Base-by-base conservation (phyloP, 208 protist species). In the Crithidia sp. region DNA sequence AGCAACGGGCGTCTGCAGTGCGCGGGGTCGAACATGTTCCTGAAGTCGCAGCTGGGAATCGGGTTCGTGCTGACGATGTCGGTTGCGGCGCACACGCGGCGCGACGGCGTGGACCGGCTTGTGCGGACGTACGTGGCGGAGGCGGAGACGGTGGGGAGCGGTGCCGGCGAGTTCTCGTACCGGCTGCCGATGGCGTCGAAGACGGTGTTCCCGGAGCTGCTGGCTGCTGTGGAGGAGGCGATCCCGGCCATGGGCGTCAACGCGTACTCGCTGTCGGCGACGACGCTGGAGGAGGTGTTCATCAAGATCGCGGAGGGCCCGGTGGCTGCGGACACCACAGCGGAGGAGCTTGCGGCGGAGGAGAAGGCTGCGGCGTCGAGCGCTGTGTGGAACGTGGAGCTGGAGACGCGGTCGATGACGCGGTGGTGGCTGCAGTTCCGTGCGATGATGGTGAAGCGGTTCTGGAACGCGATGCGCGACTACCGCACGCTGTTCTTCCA, bases 241-340 rank as follows among this genome's bases (percentile, higher is more conserved):
- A 74, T 68, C 14, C 14, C 64, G 36, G 17, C 52, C 7, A 59
- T 86, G 5, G 81, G 87, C 40, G 79, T 93, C 47, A 58, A 65
- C 55, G 72, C 49, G 12, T 93, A 88, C 78, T 80, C 84, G 36
- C 66, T 96, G 19, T 85, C 86, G 41, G 82, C 79, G 36, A 93
- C 89, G 13, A 92, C 89, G 39, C 66, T 95, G 41, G 91, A 95
- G 74, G 84, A 95, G 65, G 76, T 93, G 5, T 95, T 95, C 64
- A 52, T 95, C 17, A 55, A 74, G 43, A 82, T 93, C 53, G 84
- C 82, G 39, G 64, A 79, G 55, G 68, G 69, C 54, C 56, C 43
- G 44, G 62, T 54, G 41, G 16, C 55, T 5, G 55, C 36, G 10
- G 55, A 59, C 2, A 28, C 4, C 4, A 28, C 28, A 19, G 17